These are phyloP conservation scores for Poa pratensis DNA, from an alignment of 176 grass and related monocot genomes.

Conservation along the genomic window DNA sequence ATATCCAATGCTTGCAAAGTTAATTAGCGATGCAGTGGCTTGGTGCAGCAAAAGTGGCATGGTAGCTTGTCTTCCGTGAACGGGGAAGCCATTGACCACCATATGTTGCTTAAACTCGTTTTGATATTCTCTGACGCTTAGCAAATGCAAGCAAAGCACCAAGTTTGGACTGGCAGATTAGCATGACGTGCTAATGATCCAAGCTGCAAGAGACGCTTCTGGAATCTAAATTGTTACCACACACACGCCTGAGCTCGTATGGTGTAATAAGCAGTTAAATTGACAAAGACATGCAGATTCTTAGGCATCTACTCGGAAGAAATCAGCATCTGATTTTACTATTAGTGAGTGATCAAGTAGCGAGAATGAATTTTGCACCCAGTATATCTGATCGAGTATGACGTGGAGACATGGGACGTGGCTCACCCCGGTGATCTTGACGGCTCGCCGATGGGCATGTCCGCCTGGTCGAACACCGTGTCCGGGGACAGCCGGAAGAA, in stretches of 20 bases:
- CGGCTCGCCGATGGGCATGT: slow-evolving; percentile 74
- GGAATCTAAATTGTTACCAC: no score
- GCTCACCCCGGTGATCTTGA: slow-evolving; percentile 93
- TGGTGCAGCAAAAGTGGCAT: slow-evolving; percentile 47
- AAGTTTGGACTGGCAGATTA: neutral
- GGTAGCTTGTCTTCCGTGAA: slow-evolving; percentile 20
- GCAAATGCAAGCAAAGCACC: slow-evolving; percentile 44
- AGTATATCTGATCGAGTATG: no score
- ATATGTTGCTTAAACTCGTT: slow-evolving; percentile 19
- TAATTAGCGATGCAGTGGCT: neutral
- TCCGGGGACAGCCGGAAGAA: slow-evolving; percentile 66
- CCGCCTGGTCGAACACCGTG: slow-evolving; percentile 59
- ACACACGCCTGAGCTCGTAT: no score
- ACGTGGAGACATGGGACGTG: neutral
- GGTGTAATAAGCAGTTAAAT: neutral
- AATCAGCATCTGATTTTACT: neutral
- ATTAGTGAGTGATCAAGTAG: neutral
- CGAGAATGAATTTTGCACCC: no score
- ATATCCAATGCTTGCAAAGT: neutral
- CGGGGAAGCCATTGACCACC: slow-evolving; percentile 46
- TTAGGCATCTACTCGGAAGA: no score
- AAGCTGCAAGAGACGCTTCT: neutral
- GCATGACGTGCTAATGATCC: neutral
- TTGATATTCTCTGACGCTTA: slow-evolving; percentile 50
- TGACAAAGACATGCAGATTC: neutral